A percentile compares a stretch with the other conserved stretches of the same genome.
These are phyloP conservation scores for Chamaecrista fasciculata DNA, from an alignment of 306 rosid species.

Conservation along the genomic window DNA sequence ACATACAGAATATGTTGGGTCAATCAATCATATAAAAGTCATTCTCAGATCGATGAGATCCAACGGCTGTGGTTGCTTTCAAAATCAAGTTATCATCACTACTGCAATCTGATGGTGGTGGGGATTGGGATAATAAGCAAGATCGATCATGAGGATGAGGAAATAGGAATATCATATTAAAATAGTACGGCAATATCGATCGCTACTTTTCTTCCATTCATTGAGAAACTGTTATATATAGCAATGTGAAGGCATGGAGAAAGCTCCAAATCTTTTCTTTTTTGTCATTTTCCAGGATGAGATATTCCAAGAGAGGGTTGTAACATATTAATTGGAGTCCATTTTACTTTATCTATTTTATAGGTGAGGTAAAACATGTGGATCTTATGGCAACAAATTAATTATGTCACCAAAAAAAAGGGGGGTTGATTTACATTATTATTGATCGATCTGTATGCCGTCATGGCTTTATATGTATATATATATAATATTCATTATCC, in stretches of 20 bases:
- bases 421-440: constrained; percentile 1
- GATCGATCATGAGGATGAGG: not conserved
- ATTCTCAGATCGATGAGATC: not conserved
- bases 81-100: not conserved
- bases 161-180: not conserved
- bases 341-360: constrained; percentile 23
- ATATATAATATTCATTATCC: constrained; percentile 4
- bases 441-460: constrained; percentile 21
- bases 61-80: constrained; percentile 12
- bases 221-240: not conserved
- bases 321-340: constrained; percentile 8
- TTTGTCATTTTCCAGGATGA: constrained; percentile 29
- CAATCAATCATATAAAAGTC: not conserved
- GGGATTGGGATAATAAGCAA: constrained; percentile 1
- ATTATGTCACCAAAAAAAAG: not conserved
- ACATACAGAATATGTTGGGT: not conserved
- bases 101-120: not conserved
- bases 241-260: constrained; percentile 5
- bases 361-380: constrained; percentile 26
- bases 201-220: not conserved
- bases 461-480: not conserved
- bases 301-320: constrained; percentile 13
- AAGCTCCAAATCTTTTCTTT: constrained; percentile 43
- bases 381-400: constrained; percentile 29
- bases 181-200: not conserved